Evolutionary conservation across 1,139 yeast species (phyloP).

Genomic region (Meyerozyma athensensis): DNA sequence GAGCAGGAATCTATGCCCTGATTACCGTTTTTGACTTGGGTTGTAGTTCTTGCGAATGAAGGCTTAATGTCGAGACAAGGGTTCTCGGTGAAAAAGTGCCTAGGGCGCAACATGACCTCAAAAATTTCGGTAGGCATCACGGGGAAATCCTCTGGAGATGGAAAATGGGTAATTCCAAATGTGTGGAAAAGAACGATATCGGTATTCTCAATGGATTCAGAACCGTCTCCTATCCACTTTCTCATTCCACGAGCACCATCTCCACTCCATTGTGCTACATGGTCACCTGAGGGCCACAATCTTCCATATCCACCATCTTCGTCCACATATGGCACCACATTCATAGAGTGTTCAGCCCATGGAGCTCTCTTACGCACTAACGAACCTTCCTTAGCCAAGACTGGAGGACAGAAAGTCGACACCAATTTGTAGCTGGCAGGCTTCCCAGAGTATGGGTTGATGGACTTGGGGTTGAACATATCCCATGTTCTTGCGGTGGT

Average conservation of each 20-base stretch:
- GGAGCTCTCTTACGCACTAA: constrained; percentile 78
- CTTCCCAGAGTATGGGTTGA: constrained; percentile 66
- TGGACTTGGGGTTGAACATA: constrained; percentile 62
- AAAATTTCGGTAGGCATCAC: constrained; percentile 85
- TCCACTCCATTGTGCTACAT: constrained; percentile 77
- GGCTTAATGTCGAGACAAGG: constrained; percentile 76
- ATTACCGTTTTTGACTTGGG: constrained; percentile 45
- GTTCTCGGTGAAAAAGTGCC: constrained; percentile 71
- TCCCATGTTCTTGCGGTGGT: constrained; percentile 74
- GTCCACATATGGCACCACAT: constrained; percentile 66
- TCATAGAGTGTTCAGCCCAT: constrained; percentile 65
- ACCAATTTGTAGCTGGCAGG: constrained; percentile 76
- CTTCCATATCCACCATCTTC: constrained; percentile 48
- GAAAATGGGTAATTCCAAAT: constrained; percentile 81
- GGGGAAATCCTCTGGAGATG: constrained; percentile 87
- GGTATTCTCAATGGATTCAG: constrained; percentile 57
- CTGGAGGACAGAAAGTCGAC: constrained; percentile 70
- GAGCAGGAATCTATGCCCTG: constrained; percentile 32
- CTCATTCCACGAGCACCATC: constrained; percentile 68
- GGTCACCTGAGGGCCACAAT: constrained; percentile 75
- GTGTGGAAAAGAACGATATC: constrained; percentile 75
- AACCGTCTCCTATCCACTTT: constrained; percentile 69
- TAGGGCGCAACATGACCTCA: constrained; percentile 68
- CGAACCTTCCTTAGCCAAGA: constrained; percentile 70
- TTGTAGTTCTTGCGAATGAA: constrained; percentile 60